Evolutionary conservation across 495 filamentous ascomycete genomes (phyloP).

Genomic region (Cercophora newfieldiana): DNA sequence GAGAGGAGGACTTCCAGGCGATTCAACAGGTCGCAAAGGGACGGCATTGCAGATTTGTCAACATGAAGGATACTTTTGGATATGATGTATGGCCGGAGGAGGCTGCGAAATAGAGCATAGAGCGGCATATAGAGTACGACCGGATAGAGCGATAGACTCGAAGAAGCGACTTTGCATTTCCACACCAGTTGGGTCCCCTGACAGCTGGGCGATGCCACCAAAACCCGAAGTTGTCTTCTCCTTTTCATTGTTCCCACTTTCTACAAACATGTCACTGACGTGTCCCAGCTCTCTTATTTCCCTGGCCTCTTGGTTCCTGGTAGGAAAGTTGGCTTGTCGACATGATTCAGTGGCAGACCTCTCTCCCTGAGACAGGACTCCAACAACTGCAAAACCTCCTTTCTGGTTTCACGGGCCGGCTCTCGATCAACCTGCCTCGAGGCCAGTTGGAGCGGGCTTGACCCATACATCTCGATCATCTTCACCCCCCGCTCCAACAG

Average conservation of each 20-base stretch:
- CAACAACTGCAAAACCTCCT: not conserved
- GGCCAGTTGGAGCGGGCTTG: not conserved
- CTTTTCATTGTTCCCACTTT: too few relatives aligned
- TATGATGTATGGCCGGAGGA: conserved; percentile 54
- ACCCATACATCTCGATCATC: not conserved
- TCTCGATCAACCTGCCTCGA: not conserved
- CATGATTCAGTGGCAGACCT: not conserved
- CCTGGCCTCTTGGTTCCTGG: not conserved
- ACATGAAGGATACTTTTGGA: conserved; percentile 72
- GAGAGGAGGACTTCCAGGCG: conserved; percentile 43
- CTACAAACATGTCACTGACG: too few relatives aligned
- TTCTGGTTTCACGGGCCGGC: not conserved
- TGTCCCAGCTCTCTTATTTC: too few relatives aligned
- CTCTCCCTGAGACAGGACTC: not conserved
- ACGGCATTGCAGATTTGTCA: conserved; percentile 66
- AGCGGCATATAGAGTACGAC: not conserved
- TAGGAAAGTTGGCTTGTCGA: not conserved
- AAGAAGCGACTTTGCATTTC: too few relatives aligned
- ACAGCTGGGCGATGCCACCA: too few relatives aligned
- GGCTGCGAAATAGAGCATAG: not conserved
- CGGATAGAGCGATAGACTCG: not conserved
- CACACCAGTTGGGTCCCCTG: too few relatives aligned
- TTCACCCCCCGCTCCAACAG: not conserved
- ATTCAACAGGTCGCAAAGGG: conserved; percentile 47
- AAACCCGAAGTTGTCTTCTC: too few relatives aligned